phyloP scores from a whole-genome alignment of 2,329 filamentous ascomycete genomes.

The Colletotrichum musicola region DNA sequence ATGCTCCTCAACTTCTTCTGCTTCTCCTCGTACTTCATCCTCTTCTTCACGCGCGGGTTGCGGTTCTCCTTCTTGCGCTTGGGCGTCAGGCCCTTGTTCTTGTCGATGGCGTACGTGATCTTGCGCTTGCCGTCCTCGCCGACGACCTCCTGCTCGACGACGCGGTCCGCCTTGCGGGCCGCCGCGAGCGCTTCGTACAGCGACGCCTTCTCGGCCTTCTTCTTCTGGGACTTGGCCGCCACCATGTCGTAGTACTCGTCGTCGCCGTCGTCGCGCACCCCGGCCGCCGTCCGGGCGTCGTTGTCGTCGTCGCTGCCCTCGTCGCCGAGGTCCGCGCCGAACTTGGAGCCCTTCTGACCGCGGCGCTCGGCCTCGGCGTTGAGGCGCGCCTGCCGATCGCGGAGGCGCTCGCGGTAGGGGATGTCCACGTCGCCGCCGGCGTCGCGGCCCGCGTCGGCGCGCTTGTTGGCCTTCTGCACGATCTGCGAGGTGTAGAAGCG shows the following conservation, averaged over 20 bases:
- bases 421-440: constrained; percentile 85
- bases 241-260: constrained; percentile 94
- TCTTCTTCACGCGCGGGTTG: constrained; percentile 98
- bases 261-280: constrained; percentile 67
- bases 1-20: constrained; percentile 96
- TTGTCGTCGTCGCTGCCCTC: constrained; percentile 72
- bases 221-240: constrained; percentile 75
- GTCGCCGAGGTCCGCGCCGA: constrained; percentile 75
- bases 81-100: constrained; percentile 95
- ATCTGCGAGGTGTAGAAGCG: constrained; percentile 99
- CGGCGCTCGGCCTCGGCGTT: constrained; percentile 90
- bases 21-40: constrained; percentile 95
- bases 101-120: constrained; percentile 93
- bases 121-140: constrained; percentile 90
- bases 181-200: constrained; percentile 67
- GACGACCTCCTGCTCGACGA: constrained; percentile 76
- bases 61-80: constrained; percentile 93
- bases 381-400: constrained; percentile 86
- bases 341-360: constrained; percentile 74
- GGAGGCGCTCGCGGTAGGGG: constrained; percentile 88
- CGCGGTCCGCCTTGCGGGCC: constrained; percentile 73
- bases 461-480: constrained; percentile 91
- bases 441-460: constrained; percentile 77
- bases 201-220: constrained; percentile 79
- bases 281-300: constrained; percentile 67